phyloP scores from a whole-genome alignment of 1,284 basidiomycete genomes.

The Malassezia nana region DNA sequence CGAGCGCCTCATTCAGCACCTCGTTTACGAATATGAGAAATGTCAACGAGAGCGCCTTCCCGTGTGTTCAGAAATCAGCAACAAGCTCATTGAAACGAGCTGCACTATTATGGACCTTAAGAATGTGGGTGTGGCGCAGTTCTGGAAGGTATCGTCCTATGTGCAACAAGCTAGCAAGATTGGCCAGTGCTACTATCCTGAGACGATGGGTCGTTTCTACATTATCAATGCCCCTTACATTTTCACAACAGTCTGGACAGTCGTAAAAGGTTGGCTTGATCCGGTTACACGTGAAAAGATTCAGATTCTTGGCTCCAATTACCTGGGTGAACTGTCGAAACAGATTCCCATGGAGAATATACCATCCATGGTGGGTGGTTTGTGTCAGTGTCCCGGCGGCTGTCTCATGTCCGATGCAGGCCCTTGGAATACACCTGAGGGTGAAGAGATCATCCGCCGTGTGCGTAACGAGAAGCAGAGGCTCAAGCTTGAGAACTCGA shows the following conservation, averaged over 20 bases:
- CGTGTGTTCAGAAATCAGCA: constrained; percentile 63
- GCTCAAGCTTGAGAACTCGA: constrained; percentile 18
- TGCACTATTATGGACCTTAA: constrained; percentile 94
- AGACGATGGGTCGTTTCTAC: constrained; percentile 87
- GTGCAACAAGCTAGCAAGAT: constrained; percentile 68
- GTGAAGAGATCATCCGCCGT: constrained; percentile 35
- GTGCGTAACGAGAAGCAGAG: constrained; percentile 30
- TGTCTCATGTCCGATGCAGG: constrained; percentile 84
- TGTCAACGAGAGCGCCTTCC: constrained; percentile 63
- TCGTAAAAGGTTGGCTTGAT: constrained; percentile 90
- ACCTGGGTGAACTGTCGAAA: constrained; percentile 31
- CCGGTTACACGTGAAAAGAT: constrained; percentile 78
- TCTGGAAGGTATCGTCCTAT: constrained; percentile 81
- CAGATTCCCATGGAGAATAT: constrained; percentile 69
- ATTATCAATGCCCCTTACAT: constrained; percentile 74
- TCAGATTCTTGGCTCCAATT: constrained; percentile 39
- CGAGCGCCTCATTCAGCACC: constrained; percentile 77
- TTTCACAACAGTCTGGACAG: constrained; percentile 76
- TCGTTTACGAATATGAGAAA: constrained; percentile 89
- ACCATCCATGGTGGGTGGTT: constrained; percentile 74
- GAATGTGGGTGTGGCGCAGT: constrained; percentile 69
- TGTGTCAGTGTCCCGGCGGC: constrained; percentile 66
- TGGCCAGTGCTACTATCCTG: constrained; percentile 71
- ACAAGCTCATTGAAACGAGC: constrained; percentile 87
- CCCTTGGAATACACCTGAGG: constrained; percentile 65